These are phyloP conservation scores for Anacardium occidentale DNA, from an alignment of 345 rosid genomes.

Conservation along the genomic window DNA sequence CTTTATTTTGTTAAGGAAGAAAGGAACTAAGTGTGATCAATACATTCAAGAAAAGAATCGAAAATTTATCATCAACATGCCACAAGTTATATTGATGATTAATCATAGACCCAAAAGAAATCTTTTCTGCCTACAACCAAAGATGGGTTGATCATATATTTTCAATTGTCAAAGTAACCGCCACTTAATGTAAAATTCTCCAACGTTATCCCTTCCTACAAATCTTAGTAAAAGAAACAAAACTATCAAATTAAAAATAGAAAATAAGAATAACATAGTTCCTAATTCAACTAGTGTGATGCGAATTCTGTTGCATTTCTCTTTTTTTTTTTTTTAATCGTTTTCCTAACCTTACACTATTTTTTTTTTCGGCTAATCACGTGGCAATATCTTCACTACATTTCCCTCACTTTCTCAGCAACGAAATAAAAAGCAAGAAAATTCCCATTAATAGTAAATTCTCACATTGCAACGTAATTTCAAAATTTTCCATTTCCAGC, in stretches of 20 bases:
- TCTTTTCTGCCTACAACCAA: neutral
- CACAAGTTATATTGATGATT: neutral
- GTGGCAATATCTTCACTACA: neutral
- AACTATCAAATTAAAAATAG: too few relatives aligned
- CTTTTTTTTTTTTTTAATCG: neutral
- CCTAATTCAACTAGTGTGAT: neutral
- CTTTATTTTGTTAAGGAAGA: neutral
- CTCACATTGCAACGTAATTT: too few relatives aligned
- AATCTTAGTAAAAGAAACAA: too few relatives aligned
- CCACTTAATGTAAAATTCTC: too few relatives aligned
- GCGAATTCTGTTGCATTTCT: neutral
- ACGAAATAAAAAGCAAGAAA: neutral
- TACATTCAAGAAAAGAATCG: neutral
- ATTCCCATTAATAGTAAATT: too few relatives aligned
- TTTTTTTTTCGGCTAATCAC: neutral
- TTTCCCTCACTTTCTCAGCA: neutral
- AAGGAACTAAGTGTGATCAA: neutral
- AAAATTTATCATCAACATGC: neutral
- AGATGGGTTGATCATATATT: too few relatives aligned
- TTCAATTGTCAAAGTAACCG: too few relatives aligned
- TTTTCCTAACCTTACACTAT: neutral
- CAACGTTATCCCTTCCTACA: too few relatives aligned
- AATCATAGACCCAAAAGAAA: neutral
- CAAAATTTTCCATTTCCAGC: neutral
- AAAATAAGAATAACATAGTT: neutral